Conservation (phyloP, 2,329 filamentous ascomycete genomes). For the Plectosphaerella cucumerina region DNA sequence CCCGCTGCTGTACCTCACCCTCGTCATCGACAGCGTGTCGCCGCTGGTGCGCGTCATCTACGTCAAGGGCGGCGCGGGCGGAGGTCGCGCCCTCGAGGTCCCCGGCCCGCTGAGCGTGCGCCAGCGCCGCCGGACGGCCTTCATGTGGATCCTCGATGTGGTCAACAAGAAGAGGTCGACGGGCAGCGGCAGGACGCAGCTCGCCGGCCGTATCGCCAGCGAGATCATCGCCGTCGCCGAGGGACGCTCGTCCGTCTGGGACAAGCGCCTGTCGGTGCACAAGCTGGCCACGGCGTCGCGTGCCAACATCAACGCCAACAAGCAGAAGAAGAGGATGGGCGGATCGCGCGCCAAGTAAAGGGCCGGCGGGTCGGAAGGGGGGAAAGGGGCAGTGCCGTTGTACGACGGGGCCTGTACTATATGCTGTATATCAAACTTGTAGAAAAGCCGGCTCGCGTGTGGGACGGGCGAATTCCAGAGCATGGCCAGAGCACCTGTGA, state of each 20-base stretch:
- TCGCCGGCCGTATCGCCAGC: slow-evolving; percentile 75
- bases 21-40: slow-evolving; percentile 89
- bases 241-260: slow-evolving; percentile 81
- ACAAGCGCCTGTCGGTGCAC: slow-evolving; percentile 72
- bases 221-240: slow-evolving; percentile 87
- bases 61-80: slow-evolving; percentile 75
- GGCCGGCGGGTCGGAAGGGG: not conserved
- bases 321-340: slow-evolving; percentile 21
- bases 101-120: slow-evolving; percentile 72
- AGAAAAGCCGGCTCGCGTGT: too few species aligned
- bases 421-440: not conserved
- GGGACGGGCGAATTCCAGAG: too few species aligned
- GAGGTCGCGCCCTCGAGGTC: slow-evolving; percentile 78
- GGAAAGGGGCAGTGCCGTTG: not conserved
- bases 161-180: slow-evolving; percentile 72
- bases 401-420: not conserved
- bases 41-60: slow-evolving; percentile 78
- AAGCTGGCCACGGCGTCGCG: slow-evolving; percentile 75
- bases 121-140: slow-evolving; percentile 72
- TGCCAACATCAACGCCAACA: slow-evolving; percentile 59
- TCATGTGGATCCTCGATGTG: slow-evolving; percentile 86
- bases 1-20: slow-evolving; percentile 81
- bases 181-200: slow-evolving; percentile 66
- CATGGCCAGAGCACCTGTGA: too few species aligned
- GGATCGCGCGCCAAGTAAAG: too few species aligned